Evolutionary conservation across 495 filamentous ascomycete genomes (phyloP).

Genomic region (Ascobolus immersus): DNA sequence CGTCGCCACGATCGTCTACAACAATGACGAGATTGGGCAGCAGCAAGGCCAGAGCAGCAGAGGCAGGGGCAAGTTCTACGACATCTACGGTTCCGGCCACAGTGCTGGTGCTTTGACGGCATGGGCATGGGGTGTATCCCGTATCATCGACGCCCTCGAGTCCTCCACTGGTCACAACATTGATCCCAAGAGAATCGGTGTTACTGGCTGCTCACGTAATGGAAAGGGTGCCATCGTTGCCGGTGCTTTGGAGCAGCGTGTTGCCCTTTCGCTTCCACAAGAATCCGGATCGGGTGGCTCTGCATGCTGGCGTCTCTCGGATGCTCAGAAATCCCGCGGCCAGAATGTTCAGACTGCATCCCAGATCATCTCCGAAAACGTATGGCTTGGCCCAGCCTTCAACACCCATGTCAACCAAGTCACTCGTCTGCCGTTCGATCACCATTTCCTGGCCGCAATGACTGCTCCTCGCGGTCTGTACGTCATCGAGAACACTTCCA

Average conservation of each 20-base stretch:
- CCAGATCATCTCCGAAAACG: constrained; percentile 26
- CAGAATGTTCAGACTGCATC: constrained; percentile 26
- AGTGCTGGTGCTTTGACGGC: constrained; percentile 24
- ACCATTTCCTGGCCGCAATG: constrained; percentile 25
- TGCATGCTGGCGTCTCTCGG: constrained; percentile 27
- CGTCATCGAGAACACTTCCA: constrained; percentile 26
- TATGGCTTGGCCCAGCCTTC: constrained; percentile 25
- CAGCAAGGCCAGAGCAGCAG: constrained; percentile 18
- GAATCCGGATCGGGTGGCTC: constrained; percentile 26
- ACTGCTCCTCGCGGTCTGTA: constrained; percentile 23
- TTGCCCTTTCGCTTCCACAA: constrained; percentile 28
- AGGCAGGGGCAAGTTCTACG: constrained; percentile 25
- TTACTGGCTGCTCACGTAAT: constrained; percentile 29
- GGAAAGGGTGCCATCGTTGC: constrained; percentile 29
- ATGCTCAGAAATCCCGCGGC: constrained; percentile 19
- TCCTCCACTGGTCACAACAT: constrained; percentile 19
- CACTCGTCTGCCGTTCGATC: constrained; percentile 22
- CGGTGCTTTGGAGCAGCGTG: constrained; percentile 24
- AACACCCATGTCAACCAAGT: constrained; percentile 20
- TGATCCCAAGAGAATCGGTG: constrained; percentile 23
- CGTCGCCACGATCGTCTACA: constrained; percentile 24
- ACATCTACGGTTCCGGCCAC: constrained; percentile 23
- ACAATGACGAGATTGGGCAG: constrained; percentile 24
- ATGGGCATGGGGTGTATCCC: constrained; percentile 28
- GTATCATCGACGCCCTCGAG: constrained; percentile 28